Evolutionary conservation across 371 early-diverging fungal genomes (phyloP), one percentile per base, ranked within the genome.

Genomic region (Mucor saturninus): DNA sequence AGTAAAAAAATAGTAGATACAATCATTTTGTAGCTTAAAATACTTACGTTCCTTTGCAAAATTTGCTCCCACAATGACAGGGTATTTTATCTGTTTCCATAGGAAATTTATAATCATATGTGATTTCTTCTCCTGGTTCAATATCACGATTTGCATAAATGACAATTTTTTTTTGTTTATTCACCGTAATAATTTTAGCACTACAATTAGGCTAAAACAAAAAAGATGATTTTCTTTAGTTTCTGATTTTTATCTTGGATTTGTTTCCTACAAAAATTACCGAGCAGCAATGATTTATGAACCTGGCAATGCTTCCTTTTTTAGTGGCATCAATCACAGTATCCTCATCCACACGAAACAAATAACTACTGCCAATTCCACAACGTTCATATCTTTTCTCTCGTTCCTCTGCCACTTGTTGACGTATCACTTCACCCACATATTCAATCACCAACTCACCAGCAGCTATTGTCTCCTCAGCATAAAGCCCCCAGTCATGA

Each of bases 241-340:
- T n/a, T n/a, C n/a, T n/a, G n/a, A n/a, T n/a, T n/a, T n/a, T n/a
- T n/a, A n/a, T n/a, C n/a, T n/a, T n/a, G n/a, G n/a, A n/a, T n/a
- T n/a, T n/a, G n/a, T n/a, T n/a, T n/a, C n/a, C n/a, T n/a, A n/a
- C n/a, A 29, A 45, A n/a, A 32, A 83, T 74, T 83, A 92, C 92
- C 48, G 90, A 81, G 74, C 98, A 99, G 65, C 93, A 93, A 79
- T 99, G 99, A 77, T 99, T 97, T 70, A 99, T 93, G 63, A 96
- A 98, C 35, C 98, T 85, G 30, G 99, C 97, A 56, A 95, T 83
- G 71, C 96, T 98, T 52, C 99, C 99, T 71, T 79, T 89, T 69
- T 89, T 86, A 37, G 99, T 98, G 15, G 99, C 98, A 75, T 99
- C 98, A 60, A 98, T 87, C 54, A 98, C 91, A 15, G 83, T 84